Conservation (phyloP, 148 eudicot species). For the Amaranthus cruentus region DNA sequence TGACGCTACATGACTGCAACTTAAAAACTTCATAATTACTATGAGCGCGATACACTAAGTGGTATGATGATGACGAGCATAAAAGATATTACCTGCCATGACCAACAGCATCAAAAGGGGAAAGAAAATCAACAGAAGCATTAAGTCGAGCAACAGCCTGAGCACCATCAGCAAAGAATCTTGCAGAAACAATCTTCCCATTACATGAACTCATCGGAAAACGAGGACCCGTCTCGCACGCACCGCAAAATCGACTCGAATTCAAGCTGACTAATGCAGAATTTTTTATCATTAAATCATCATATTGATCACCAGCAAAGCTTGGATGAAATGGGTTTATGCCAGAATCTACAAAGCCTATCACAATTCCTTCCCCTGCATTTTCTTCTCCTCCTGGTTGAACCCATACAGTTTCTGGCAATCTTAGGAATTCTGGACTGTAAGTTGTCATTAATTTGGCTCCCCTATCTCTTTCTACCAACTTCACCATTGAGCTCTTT, state of each 20-base stretch:
- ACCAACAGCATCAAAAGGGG: constrained; percentile 92
- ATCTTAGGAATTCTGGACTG: constrained; percentile 63
- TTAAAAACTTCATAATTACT: not conserved
- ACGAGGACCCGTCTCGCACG: constrained; percentile 65
- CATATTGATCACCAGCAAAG: constrained; percentile 36
- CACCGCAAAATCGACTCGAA: constrained; percentile 39
- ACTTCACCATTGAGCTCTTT: constrained; percentile 44
- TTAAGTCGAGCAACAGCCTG: constrained; percentile 62
- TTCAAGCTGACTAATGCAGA: not conserved
- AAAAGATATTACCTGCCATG: constrained; percentile 68
- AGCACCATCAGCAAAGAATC: constrained; percentile 83
- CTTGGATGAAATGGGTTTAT: constrained; percentile 89
- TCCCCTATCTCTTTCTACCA: constrained; percentile 68
- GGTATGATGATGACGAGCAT: not conserved
- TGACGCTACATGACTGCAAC: constrained; percentile 83
- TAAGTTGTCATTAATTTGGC: constrained; percentile 74
- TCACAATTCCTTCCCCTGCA: constrained; percentile 80
- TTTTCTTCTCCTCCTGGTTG: constrained; percentile 30
- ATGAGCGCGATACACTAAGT: too few species aligned
- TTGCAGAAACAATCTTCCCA: constrained; percentile 82
- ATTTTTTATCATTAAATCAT: not conserved
- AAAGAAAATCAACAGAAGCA: constrained; percentile 63
- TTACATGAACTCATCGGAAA: constrained; percentile 73
- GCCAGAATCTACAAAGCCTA: constrained; percentile 82
- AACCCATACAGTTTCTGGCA: constrained; percentile 58